Evolutionary conservation across 768 basidiomycete genomes (phyloP), one percentile per base, ranked within the genome.

Genomic region (Pisolithus tinctorius): DNA sequence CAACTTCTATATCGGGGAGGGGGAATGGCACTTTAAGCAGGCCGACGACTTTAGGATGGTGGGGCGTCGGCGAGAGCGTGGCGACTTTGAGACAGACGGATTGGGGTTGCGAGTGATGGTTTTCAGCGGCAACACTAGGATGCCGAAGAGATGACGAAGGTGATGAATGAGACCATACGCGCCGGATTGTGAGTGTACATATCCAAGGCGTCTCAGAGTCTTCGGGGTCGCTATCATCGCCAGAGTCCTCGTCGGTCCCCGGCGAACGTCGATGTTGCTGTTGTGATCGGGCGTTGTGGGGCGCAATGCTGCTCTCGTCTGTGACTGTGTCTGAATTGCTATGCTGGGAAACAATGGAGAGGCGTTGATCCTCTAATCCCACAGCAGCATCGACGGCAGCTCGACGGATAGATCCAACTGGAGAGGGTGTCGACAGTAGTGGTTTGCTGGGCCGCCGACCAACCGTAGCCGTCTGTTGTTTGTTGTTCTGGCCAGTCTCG

Each of bases 141-240:
- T 23, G 26, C 9, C 26, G 30, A 45, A 29, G 2, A 14, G 49
- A 31, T 13, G 38, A 31, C 17, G 43, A 34, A 11, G 41, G 20
- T 17, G 58, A 47, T 17, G 58, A 47, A 30, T 40, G 7, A 42
- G 59, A 50, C 9, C 58, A 67, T 30, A 74, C 62, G 23, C 79
- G 71, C 20, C 83, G 78, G 31, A 86, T 72, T 53, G 83, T 80
- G 56, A 93, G 74, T n/a, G 81, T 82, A 62, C 94, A 97, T 43
- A 85, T 83, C 93, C 93, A 98, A 0, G 95, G 93, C 23, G 92
- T 93, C 68, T 98, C 94, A 41, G 89, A 91, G 62, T 97, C 95
- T 63, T 98, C 94, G 0, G 93, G 89, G 57, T 98, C 95, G 53
- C 88, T 92, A 42, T 93, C 92, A 14, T 87, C 84, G 0, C 76